Evolutionary conservation across 805 yeast species (phyloP).

Genomic region (Wickerhamomyces bovis): DNA sequence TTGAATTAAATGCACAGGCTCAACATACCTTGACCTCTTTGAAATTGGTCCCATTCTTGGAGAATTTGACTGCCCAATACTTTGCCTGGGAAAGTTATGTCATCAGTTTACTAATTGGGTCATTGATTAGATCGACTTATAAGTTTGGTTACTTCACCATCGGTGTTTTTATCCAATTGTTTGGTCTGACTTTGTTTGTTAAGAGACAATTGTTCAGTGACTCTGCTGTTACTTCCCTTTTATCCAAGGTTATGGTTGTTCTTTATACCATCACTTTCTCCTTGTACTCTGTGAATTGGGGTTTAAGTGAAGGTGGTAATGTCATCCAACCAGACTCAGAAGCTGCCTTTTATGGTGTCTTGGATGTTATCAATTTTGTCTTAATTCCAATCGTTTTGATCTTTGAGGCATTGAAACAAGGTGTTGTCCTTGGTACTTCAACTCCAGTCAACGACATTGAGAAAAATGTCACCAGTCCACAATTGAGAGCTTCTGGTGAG

Average conservation of each 20-base stretch:
- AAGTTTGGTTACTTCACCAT: slow-evolving; percentile 68
- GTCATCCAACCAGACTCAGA: slow-evolving; percentile 48
- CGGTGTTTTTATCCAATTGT: slow-evolving; percentile 39
- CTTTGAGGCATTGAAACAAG: slow-evolving; percentile 15
- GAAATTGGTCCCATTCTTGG: slow-evolving; percentile 16
- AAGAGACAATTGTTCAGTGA: slow-evolving; percentile 23
- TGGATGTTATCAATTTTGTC: slow-evolving; percentile 40
- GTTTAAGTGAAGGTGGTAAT: slow-evolving; percentile 51
- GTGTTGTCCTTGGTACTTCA: slow-evolving; percentile 8
- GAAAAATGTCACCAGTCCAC: slow-evolving; percentile 12
- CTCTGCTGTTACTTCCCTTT: slow-evolving; percentile 5
- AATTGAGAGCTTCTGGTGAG: slow-evolving; percentile 29
- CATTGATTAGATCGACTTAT: slow-evolving; percentile 47
- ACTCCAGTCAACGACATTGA: slow-evolving; percentile 11
- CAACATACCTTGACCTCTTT: slow-evolving; percentile 11
- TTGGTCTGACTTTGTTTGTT: slow-evolving; percentile 27
- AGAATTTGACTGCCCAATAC: slow-evolving; percentile 34
- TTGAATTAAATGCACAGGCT: slow-evolving; percentile 21
- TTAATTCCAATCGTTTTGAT: slow-evolving; percentile 32
- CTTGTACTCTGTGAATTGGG: slow-evolving; percentile 45
- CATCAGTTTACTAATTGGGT: slow-evolving; percentile 50
- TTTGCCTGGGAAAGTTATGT: slow-evolving; percentile 43
- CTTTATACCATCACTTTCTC: slow-evolving; percentile 33
- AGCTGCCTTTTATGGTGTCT: slow-evolving; percentile 47
- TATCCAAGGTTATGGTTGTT: slow-evolving; percentile 8